Evolutionary conservation across 306 rosid genomes (phyloP).

Genomic region (Canavalia gladiata): DNA sequence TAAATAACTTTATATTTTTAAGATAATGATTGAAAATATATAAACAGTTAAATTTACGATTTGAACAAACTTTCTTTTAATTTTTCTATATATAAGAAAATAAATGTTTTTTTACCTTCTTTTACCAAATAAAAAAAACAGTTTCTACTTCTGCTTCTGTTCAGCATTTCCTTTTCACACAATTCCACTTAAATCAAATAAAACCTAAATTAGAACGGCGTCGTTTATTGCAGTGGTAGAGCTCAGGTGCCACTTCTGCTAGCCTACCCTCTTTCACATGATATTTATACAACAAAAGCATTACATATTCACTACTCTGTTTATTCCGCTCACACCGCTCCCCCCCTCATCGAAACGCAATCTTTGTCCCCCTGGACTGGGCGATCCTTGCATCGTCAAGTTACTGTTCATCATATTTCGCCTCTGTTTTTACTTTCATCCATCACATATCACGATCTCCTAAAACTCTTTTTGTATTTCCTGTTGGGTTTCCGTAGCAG

Average conservation of each 20-base stretch:
- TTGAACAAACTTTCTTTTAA: no score
- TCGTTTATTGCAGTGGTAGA: constrained; percentile 9
- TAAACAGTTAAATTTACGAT: no score
- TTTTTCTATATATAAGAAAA: no score
- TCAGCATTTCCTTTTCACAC: no score
- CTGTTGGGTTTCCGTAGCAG: constrained; percentile 2
- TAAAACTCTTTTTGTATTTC: background rate
- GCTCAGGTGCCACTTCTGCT: background rate
- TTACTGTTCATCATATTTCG: background rate
- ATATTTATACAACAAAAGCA: constrained; percentile 2
- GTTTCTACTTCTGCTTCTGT: no score
- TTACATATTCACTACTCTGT: background rate
- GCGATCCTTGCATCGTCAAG: constrained; percentile 39
- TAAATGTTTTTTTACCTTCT: no score
- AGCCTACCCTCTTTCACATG: background rate
- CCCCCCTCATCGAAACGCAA: constrained; percentile 10
- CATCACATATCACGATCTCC: background rate
- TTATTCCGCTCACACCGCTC: background rate
- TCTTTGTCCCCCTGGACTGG: background rate
- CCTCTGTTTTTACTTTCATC: background rate
- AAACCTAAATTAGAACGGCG: constrained; percentile 2
- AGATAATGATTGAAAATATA: no score
- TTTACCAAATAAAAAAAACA: no score
- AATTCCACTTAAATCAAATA: no score
- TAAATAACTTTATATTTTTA: no score